phyloP scores from a whole-genome alignment of 139 green algal species.

The Desmodesmus armatus region DNA sequence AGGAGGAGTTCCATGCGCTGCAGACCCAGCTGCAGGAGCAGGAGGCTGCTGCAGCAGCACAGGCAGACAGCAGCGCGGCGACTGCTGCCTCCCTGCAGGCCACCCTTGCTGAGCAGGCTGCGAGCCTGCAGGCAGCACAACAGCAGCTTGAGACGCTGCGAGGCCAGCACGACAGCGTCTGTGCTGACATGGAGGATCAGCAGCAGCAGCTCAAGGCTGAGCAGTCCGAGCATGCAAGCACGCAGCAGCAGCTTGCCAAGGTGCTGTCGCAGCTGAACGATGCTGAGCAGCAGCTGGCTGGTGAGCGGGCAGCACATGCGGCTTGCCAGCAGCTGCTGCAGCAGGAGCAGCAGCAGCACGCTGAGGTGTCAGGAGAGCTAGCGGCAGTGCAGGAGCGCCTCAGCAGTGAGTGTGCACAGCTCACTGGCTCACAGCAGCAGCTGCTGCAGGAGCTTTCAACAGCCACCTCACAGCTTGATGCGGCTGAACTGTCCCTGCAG shows the following conservation, averaged over 20 bases:
- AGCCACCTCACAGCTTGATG: not conserved
- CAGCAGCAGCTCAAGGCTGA: no score
- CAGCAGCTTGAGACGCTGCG: no score
- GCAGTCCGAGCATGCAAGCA: not conserved
- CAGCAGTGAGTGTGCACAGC: no score
- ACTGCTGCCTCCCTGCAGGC: no score
- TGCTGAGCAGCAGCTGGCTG: no score
- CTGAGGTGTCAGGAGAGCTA: not conserved
- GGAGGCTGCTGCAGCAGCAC: not conserved
- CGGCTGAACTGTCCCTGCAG: not conserved
- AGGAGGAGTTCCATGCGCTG: slow-evolving; percentile 6
- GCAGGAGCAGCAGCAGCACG: slow-evolving; percentile 15
- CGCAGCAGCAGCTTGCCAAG: not conserved
- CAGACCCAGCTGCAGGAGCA: slow-evolving; percentile 5
- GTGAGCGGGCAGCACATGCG: not conserved
- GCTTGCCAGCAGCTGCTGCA: not conserved
- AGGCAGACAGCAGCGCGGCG: not conserved
- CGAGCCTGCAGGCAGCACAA: no score
- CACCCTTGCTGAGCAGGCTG: no score
- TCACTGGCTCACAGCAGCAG: not conserved
- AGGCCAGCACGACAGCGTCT: no score
- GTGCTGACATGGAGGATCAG: no score
- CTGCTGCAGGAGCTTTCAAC: slow-evolving; percentile 5
- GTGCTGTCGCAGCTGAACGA: no score
- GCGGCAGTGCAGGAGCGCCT: not conserved